These are phyloP conservation scores for Candolleomyces aberdarensis DNA, from an alignment of 768 basidiomycete genomes.

Conservation along the genomic window DNA sequence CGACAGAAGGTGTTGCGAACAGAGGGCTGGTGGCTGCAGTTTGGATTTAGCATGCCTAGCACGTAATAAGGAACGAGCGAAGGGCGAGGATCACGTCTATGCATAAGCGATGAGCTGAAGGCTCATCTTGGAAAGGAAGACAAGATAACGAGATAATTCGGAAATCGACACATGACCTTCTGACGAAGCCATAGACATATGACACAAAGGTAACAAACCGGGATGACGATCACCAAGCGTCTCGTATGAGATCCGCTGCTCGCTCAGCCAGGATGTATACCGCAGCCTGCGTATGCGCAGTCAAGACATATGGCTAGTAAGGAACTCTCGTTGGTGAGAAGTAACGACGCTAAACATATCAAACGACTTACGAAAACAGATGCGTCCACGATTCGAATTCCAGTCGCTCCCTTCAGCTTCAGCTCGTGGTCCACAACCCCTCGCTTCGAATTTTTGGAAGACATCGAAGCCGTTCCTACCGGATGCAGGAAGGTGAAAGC, in stretches of 20 bases:
- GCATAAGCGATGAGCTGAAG: slow-evolving; percentile 12
- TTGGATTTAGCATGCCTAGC: neutral
- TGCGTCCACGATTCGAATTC: slow-evolving; percentile 36
- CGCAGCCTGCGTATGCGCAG: slow-evolving; percentile 9
- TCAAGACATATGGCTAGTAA: slow-evolving; percentile 5
- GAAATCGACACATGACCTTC: no score
- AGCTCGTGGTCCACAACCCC: slow-evolving; percentile 39
- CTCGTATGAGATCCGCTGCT: slow-evolving; percentile 2
- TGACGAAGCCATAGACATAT: neutral
- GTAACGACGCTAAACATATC: neutral
- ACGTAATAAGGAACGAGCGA: slow-evolving; percentile 20
- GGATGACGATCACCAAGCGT: neutral
- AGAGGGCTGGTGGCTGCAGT: no score
- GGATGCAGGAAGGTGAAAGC: slow-evolving; percentile 25
- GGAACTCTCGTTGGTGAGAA: neutral
- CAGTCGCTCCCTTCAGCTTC: slow-evolving; percentile 29
- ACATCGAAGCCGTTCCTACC: slow-evolving; percentile 31
- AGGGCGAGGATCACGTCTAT: slow-evolving; percentile 18
- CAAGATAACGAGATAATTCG: no score
- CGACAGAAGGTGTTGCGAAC: no score
- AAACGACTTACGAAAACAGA: slow-evolving; percentile 27
- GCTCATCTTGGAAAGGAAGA: no score
- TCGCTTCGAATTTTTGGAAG: slow-evolving; percentile 16
- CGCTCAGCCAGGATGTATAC: slow-evolving; percentile 11
- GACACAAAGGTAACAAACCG: neutral